Percentiles rank a stretch among this genome's conserved stretches.
Conservation (phyloP, 129 eudicot species). For the Deinandra increscens region DNA sequence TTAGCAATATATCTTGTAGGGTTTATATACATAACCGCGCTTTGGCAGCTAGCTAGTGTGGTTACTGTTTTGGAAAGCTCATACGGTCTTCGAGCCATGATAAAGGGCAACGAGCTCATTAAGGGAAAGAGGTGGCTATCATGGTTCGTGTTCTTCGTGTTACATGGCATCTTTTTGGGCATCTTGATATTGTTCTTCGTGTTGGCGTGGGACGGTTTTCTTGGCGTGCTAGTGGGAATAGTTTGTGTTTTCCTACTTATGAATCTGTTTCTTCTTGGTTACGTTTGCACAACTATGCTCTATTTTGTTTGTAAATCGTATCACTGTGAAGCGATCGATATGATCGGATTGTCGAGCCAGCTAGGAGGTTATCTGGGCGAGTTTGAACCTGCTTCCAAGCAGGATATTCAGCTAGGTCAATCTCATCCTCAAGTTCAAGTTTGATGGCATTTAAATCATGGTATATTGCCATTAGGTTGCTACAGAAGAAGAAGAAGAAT, state of each 20-base stretch:
- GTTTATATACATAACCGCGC: conserved; percentile 41
- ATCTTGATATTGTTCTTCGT: background rate
- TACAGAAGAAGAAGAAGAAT: too few relatives aligned
- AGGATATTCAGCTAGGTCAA: conserved; percentile 36
- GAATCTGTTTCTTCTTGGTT: conserved; percentile 28
- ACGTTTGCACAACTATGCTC: conserved; percentile 36
- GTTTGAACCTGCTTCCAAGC: conserved; percentile 31
- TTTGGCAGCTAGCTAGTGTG: conserved; percentile 76
- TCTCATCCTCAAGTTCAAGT: conserved; percentile 36
- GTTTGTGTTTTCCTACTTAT: conserved; percentile 27
- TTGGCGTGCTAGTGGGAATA: conserved; percentile 24
- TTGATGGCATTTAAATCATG: conserved; percentile 10
- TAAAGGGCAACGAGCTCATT: conserved; percentile 40
- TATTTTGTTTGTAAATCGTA: conserved; percentile 40
- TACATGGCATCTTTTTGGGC: conserved; percentile 24
- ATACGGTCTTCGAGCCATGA: conserved; percentile 57
- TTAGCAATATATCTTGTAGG: conserved; percentile 24
- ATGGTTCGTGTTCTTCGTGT: conserved; percentile 35
- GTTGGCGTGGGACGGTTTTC: conserved; percentile 2
- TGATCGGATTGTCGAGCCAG: conserved; percentile 31
- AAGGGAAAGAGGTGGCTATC: conserved; percentile 49
- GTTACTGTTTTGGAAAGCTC: conserved; percentile 53
- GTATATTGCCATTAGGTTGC: background rate
- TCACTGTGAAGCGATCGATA: conserved; percentile 31
- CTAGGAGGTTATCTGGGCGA: conserved; percentile 39